Percentiles rank a stretch among this genome's conserved stretches.
These are phyloP conservation scores for Boletus rubescentipes DNA, from an alignment of 768 basidiomycete species.

Conservation along the genomic window DNA sequence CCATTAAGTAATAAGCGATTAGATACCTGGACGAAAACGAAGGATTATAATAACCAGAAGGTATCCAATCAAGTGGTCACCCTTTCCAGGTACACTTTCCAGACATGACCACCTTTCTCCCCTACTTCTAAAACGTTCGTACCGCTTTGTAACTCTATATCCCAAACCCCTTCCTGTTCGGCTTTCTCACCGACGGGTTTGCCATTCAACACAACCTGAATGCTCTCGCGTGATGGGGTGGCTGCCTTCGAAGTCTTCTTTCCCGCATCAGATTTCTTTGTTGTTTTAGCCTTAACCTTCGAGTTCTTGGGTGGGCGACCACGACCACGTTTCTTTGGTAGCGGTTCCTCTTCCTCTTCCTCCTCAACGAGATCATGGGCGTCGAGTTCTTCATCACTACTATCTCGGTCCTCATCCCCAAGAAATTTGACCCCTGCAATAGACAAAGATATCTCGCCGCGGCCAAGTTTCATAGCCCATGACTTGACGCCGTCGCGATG, in stretches of 20 bases:
- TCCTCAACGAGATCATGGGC: conserved; percentile 44
- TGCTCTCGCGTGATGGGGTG: conserved; percentile 40
- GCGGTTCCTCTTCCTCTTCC: conserved; percentile 38
- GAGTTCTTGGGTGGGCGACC: conserved; percentile 34
- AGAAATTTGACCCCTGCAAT: conserved; percentile 55
- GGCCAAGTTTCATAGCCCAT: conserved; percentile 66
- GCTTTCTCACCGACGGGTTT: conserved; percentile 44
- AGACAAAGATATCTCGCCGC: conserved; percentile 55
- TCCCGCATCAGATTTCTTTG: conserved; percentile 37
- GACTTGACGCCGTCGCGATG: conserved; percentile 68
- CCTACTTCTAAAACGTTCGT: conserved; percentile 69
- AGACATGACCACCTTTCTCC: conserved; percentile 63
- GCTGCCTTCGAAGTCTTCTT: conserved; percentile 47
- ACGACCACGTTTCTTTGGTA: conserved; percentile 44
- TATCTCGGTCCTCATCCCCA: conserved; percentile 58
- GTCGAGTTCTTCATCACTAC: conserved; percentile 55
- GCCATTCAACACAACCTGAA: conserved; percentile 68
- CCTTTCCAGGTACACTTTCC: conserved; percentile 69
- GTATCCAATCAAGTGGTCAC: conserved; percentile 24
- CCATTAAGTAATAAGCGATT: conserved; percentile 33
- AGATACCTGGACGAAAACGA: conserved; percentile 19
- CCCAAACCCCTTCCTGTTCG: conserved; percentile 56
- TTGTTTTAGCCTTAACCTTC: conserved; percentile 34
- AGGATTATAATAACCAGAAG: conserved; percentile 4
- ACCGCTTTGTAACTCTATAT: conserved; percentile 57